Evolutionary conservation across 805 yeast genomes (phyloP).

Genomic region (Ogataea dorogensis): DNA sequence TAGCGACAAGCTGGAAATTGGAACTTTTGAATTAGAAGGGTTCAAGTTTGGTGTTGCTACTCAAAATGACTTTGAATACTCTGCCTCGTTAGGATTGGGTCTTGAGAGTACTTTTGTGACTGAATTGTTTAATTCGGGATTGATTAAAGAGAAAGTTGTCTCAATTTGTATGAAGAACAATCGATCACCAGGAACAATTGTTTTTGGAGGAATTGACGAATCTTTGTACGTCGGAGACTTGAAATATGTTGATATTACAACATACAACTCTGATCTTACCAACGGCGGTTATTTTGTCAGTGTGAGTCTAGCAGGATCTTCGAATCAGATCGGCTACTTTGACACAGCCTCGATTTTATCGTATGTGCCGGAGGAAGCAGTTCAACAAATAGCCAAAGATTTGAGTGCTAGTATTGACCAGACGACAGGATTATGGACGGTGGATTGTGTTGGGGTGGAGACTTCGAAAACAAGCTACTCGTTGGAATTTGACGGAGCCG

Average conservation of each 20-base stretch:
- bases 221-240: conserved; percentile 28
- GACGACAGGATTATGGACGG: conserved; percentile 20
- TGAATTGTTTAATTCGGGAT: conserved; percentile 27
- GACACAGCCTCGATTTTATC: conserved; percentile 57
- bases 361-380: conserved; percentile 43
- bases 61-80: conserved; percentile 14
- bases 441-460: conserved; percentile 21
- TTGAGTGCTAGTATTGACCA: conserved; percentile 19
- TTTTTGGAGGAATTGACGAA: conserved; percentile 35
- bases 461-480: conserved; percentile 14
- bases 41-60: conserved; percentile 25
- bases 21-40: conserved; percentile 9
- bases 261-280: conserved; percentile 9
- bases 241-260: conserved; percentile 17
- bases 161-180: conserved; percentile 30
- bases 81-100: conserved; percentile 26
- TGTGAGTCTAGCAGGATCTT: conserved; percentile 15
- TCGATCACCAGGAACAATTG: conserved; percentile 27
- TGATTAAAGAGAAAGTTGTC: conserved; percentile 27
- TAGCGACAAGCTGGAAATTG: conserved; percentile 17
- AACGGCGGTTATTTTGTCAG: conserved; percentile 20
- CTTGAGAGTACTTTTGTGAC: conserved; percentile 19
- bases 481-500: conserved; percentile 20
- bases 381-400: conserved; percentile 12
- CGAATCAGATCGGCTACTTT: conserved; percentile 37